Conservation (phyloP, 192 early-diverging fungal species). For the Mortierella antarctica region DNA sequence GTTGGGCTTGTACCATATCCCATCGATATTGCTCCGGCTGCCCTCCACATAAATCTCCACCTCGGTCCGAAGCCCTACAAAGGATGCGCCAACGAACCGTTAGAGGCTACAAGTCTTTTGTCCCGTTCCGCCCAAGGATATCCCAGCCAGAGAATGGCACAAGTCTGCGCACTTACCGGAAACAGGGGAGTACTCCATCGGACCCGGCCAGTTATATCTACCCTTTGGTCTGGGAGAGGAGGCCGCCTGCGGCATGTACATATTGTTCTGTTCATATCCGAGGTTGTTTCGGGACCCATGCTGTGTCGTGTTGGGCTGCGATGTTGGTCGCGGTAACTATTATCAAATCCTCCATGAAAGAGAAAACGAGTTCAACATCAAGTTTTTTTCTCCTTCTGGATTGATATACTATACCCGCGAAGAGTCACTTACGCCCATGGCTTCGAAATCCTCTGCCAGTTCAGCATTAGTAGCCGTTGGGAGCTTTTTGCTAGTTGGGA, state of each 20-base stretch:
- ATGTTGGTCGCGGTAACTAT: slow-evolving; percentile 4
- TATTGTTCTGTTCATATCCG: background rate
- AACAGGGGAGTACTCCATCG: too few species aligned
- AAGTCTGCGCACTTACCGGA: too few species aligned
- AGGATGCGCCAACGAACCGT: too few species aligned
- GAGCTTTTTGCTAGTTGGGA: slow-evolving; percentile 50
- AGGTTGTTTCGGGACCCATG: background rate
- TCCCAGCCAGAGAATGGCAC: too few species aligned
- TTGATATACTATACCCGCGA: background rate
- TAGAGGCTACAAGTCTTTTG: too few species aligned
- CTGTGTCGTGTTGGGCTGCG: slow-evolving; percentile 2
- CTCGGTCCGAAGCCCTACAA: background rate
- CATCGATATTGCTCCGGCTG: slow-evolving; percentile 10
- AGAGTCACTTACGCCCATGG: slow-evolving; percentile 41
- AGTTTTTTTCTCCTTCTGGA: background rate
- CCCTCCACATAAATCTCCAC: slow-evolving; percentile 21
- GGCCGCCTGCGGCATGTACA: too few species aligned
- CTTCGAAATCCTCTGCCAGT: slow-evolving; percentile 55
- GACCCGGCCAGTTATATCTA: too few species aligned
- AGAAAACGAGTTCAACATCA: background rate
- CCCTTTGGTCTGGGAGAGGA: too few species aligned
- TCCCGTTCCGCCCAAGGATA: too few species aligned
- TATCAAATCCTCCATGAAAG: too few species aligned
- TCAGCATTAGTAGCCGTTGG: slow-evolving; percentile 40
- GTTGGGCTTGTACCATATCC: slow-evolving; percentile 25